Evolutionary conservation across 495 filamentous ascomycete genomes (phyloP).

Genomic region (Daldinia vernicosa): DNA sequence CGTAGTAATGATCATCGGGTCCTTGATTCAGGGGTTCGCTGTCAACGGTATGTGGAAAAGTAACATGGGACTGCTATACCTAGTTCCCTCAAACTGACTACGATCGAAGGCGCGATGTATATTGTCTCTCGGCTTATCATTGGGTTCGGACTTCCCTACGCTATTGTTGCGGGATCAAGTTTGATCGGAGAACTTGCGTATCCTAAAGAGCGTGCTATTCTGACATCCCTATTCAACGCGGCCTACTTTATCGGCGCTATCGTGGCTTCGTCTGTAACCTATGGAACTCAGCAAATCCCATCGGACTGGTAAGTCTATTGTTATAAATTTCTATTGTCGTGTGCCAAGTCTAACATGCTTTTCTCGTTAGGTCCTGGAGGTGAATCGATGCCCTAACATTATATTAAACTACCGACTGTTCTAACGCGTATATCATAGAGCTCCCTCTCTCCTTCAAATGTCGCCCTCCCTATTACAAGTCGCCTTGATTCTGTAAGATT

Average conservation of each 20-base stretch:
- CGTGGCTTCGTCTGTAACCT: conserved; percentile 64
- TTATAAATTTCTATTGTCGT: neutral
- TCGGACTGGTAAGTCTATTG: conserved; percentile 59
- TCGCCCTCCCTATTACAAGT: conserved; percentile 66
- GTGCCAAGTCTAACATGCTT: conserved; percentile 7
- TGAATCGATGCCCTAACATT: conserved; percentile 10
- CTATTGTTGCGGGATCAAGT: conserved; percentile 70
- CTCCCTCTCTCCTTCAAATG: conserved; percentile 67
- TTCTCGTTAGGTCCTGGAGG: conserved; percentile 60
- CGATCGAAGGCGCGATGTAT: conserved; percentile 62
- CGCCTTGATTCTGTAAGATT: conserved; percentile 56
- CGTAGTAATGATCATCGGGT: conserved; percentile 64
- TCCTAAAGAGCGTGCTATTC: conserved; percentile 70
- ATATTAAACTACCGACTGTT: neutral
- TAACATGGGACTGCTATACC: neutral
- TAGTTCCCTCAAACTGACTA: neutral
- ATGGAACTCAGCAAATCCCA: conserved; percentile 64
- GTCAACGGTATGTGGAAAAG: conserved; percentile 51
- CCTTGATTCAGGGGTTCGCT: conserved; percentile 63
- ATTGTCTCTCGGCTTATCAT: conserved; percentile 71
- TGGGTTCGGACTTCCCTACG: conserved; percentile 71
- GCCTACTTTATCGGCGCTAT: conserved; percentile 71
- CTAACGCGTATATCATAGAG: conserved; percentile 43
- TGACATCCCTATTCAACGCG: conserved; percentile 74
- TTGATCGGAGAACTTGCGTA: conserved; percentile 72